phyloP scores from a whole-genome alignment of 73 alveolate species.

The Paramecium sonneborni region DNA sequence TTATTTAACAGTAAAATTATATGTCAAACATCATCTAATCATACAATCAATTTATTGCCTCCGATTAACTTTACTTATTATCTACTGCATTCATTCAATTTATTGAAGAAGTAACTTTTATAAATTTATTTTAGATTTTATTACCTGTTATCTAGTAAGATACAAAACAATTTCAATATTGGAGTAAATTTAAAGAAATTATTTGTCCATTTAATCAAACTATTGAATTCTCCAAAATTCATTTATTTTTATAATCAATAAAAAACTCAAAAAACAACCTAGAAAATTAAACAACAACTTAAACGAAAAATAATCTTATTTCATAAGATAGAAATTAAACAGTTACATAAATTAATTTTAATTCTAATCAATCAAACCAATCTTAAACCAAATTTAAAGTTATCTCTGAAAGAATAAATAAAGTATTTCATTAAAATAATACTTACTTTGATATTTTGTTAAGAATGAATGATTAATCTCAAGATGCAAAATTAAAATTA shows the following conservation, averaged over 20 bases:
- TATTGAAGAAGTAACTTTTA: conserved; percentile 24
- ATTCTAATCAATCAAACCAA: not conserved
- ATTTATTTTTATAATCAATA: not conserved
- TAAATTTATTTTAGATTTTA: not conserved
- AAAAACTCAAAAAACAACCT: not conserved
- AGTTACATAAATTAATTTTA: not conserved
- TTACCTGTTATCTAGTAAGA: not conserved
- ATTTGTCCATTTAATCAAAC: conserved; percentile 9
- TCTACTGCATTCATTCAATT: not conserved
- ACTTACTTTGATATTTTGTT: not conserved
- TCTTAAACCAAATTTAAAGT: not conserved
- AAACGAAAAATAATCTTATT: not conserved
- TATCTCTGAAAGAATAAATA: conserved; percentile 23
- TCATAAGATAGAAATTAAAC: not conserved
- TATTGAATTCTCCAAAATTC: not conserved
- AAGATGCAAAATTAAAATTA: not conserved
- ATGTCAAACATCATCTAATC: not conserved
- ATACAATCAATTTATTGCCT: not conserved
- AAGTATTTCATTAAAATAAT: not conserved
- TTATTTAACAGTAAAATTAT: not conserved
- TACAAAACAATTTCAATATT: not conserved
- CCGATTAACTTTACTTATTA: not conserved
- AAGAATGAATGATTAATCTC: conserved; percentile 10
- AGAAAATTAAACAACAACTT: not conserved
- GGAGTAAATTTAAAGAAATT: conserved; percentile 22